Conservation (phyloP, 1,284 basidiomycete genomes). For the Ustilago vetiveriae region DNA sequence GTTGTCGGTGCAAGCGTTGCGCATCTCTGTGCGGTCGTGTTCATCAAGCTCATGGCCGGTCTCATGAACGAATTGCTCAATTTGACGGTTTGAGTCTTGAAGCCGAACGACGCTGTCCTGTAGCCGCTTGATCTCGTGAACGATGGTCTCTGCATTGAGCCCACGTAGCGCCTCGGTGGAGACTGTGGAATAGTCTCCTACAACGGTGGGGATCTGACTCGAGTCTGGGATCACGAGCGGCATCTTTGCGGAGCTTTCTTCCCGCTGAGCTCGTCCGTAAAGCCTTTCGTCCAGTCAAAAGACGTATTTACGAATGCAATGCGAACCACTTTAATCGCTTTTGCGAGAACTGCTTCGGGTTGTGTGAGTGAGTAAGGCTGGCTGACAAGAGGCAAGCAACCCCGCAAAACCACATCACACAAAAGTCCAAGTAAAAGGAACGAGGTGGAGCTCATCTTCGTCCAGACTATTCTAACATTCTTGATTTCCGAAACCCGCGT, state of each 20-base stretch:
- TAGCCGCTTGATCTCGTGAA: constrained; percentile 43
- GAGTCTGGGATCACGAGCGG: constrained; percentile 42
- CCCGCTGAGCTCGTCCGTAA: too few species aligned
- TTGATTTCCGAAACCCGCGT: too few species aligned
- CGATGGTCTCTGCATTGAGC: constrained; percentile 36
- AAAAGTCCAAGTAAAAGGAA: too few species aligned
- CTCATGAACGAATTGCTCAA: constrained; percentile 37
- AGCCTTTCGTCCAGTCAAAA: too few species aligned
- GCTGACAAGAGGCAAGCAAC: too few species aligned
- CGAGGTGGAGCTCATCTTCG: too few species aligned
- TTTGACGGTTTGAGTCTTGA: constrained; percentile 36
- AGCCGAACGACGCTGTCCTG: constrained; percentile 36
- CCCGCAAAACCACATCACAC: too few species aligned
- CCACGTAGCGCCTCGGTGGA: constrained; percentile 32
- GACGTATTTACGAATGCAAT: too few species aligned
- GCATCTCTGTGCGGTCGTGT: constrained; percentile 33
- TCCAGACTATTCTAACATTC: too few species aligned
- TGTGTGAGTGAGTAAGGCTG: too few species aligned
- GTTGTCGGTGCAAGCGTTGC: constrained; percentile 40
- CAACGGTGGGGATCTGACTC: constrained; percentile 30
- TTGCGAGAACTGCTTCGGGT: too few species aligned
- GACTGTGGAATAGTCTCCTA: constrained; percentile 35
- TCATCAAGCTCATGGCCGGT: constrained; percentile 18
- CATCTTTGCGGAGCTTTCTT: constrained; percentile 7
- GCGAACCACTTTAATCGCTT: too few species aligned